phyloP scores from a whole-genome alignment of 139 green algal species.

The Ulvella scutata region DNA sequence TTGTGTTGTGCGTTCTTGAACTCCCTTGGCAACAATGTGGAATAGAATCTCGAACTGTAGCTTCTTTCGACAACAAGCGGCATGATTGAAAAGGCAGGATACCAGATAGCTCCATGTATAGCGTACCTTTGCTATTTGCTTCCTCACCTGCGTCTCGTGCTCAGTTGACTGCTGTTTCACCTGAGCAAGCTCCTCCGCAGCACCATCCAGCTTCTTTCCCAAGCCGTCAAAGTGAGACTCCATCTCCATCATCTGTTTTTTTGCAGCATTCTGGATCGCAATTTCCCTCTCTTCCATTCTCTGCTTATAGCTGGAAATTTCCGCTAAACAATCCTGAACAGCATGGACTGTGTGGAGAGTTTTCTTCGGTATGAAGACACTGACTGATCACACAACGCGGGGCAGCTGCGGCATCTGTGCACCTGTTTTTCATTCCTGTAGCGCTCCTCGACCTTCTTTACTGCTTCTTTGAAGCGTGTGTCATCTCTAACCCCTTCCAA shows the following conservation, averaged over 20 bases:
- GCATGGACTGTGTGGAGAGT: background rate
- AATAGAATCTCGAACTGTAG: no score
- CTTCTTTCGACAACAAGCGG: no score
- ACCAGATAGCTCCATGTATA: no score
- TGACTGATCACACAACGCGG: no score
- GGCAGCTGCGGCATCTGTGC: background rate
- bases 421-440: conserved; percentile 9
- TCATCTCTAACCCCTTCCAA: conserved; percentile 23
- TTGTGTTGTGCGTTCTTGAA: no score
- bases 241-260: conserved; percentile 19
- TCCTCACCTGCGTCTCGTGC: background rate
- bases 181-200: background rate
- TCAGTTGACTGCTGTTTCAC: background rate
- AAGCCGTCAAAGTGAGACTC: conserved; percentile 3
- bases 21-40: no score
- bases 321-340: background rate
- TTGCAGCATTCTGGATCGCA: conserved; percentile 26
- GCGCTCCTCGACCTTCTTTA: conserved; percentile 8
- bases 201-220: background rate
- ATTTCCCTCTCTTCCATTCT: conserved; percentile 15
- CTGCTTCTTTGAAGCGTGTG: conserved; percentile 4
- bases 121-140: background rate
- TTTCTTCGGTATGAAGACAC: background rate
- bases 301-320: conserved; percentile 2
- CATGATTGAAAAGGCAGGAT: no score